Evolutionary conservation across 306 rosid genomes (phyloP).

Genomic region (Urtica urens): DNA sequence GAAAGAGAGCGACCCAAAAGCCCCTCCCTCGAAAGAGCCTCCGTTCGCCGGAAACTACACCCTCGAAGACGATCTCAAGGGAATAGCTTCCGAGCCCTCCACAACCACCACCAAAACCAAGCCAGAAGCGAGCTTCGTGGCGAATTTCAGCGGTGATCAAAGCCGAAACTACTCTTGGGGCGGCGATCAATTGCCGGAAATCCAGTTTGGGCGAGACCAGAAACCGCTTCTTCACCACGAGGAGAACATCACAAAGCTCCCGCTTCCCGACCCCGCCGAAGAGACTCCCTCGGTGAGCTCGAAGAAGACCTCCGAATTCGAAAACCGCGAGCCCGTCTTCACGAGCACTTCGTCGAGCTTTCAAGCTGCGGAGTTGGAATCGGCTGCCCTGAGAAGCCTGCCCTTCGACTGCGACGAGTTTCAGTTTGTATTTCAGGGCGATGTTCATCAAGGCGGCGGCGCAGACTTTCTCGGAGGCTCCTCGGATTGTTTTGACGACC

Average conservation of each 20-base stretch:
- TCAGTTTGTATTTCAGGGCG: conserved; percentile 43
- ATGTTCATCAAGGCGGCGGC: conserved; percentile 35
- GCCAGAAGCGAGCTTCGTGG: conserved; percentile 24
- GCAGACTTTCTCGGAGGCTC: conserved; percentile 42
- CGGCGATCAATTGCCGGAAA: conserved; percentile 32
- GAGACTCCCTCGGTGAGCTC: conserved; percentile 45
- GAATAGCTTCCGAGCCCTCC: conserved; percentile 29
- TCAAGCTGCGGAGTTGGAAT: conserved; percentile 45
- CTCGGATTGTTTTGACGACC: conserved; percentile 41
- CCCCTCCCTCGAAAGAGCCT: conserved; percentile 48
- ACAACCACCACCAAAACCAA: too few species aligned
- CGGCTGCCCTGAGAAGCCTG: conserved; percentile 33
- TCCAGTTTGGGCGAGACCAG: conserved; percentile 32
- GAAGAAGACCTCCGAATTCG: conserved; percentile 23
- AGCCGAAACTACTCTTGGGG: conserved; percentile 36
- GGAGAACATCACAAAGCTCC: conserved; percentile 41
- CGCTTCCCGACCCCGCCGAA: conserved; percentile 29
- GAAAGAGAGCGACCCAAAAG: conserved; percentile 51
- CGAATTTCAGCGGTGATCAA: conserved; percentile 23
- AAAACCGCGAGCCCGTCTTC: conserved; percentile 38
- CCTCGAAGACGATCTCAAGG: conserved; percentile 34
- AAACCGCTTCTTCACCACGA: conserved; percentile 32
- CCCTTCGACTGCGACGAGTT: conserved; percentile 51
- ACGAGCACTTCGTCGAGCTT: conserved; percentile 34
- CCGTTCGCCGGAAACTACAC: conserved; percentile 26